These are phyloP conservation scores for Verticillium klebahnii DNA, from an alignment of 2,329 filamentous ascomycete genomes.

Conservation along the genomic window DNA sequence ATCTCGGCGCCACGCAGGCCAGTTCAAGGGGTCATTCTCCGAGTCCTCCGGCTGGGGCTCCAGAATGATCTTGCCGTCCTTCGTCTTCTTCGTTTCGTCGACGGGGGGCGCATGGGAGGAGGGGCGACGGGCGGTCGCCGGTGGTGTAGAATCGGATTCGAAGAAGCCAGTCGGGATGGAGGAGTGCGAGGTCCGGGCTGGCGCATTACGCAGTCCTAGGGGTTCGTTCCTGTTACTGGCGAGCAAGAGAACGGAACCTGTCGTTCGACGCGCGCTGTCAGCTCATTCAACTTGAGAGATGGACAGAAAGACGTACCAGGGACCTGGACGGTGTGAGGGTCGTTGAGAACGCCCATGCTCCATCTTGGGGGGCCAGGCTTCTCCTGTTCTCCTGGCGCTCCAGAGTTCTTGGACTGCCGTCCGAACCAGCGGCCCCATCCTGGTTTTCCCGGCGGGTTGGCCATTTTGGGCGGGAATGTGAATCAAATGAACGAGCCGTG, in stretches of 20 bases:
- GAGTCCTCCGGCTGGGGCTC: slow-evolving; percentile 91
- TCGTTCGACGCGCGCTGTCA: background rate
- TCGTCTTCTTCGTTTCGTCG: slow-evolving; percentile 66
- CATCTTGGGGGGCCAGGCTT: slow-evolving; percentile 35
- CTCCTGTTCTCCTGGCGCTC: background rate
- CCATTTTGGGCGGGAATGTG: slow-evolving; percentile 1
- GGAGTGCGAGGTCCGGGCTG: slow-evolving; percentile 54
- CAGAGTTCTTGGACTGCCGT: slow-evolving; percentile 1
- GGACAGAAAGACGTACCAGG: slow-evolving; percentile 54
- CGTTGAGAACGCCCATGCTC: slow-evolving; percentile 79
- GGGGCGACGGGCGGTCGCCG: slow-evolving; percentile 4
- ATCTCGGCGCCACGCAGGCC: slow-evolving; percentile 79
- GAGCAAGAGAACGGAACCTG: slow-evolving; percentile 55
- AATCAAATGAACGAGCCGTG: too few relatives aligned
- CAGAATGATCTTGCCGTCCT: slow-evolving; percentile 78
- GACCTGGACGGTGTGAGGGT: slow-evolving; percentile 76
- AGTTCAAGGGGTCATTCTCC: slow-evolving; percentile 87
- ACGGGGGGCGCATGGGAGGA: slow-evolving; percentile 6
- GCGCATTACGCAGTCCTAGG: slow-evolving; percentile 52
- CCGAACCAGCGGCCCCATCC: slow-evolving; percentile 11
- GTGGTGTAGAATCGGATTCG: slow-evolving; percentile 10
- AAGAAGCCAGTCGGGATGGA: slow-evolving; percentile 44
- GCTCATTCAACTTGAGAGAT: background rate
- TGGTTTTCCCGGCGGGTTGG: slow-evolving; percentile 3
- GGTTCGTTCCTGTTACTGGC: slow-evolving; percentile 53